These are phyloP conservation scores for Blumeria graminis DNA, from an alignment of 2,329 filamentous ascomycete genomes.

Conservation along the genomic window DNA sequence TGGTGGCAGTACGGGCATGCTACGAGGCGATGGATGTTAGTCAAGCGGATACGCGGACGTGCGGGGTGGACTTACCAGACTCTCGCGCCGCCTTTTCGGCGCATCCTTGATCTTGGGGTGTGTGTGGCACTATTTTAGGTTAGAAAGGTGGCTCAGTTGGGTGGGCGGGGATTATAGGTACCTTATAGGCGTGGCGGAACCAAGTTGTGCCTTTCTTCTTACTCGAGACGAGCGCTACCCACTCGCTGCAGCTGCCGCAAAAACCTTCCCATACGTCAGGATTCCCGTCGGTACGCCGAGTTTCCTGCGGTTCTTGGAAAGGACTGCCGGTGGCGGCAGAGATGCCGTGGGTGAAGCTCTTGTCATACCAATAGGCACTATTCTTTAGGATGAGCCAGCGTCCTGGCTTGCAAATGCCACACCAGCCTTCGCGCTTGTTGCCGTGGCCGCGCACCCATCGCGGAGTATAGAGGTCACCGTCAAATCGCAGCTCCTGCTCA, in stretches of 20 bases:
- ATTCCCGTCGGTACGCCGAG: slow-evolving; percentile 53
- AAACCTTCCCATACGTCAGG: slow-evolving; percentile 62
- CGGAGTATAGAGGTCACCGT: slow-evolving; percentile 63
- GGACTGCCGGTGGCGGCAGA: slow-evolving; percentile 57
- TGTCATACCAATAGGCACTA: slow-evolving; percentile 83
- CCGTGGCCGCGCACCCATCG: slow-evolving; percentile 67
- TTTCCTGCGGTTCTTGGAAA: slow-evolving; percentile 56
- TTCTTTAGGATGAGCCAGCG: slow-evolving; percentile 77
- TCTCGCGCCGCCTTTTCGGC: slow-evolving; percentile 40
- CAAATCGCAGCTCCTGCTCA: slow-evolving; percentile 56
- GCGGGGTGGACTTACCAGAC: slow-evolving; percentile 8
- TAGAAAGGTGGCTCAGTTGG: background rate
- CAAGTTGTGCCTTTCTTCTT: slow-evolving; percentile 59
- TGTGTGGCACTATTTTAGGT: slow-evolving; percentile 30
- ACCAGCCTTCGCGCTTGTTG: slow-evolving; percentile 77
- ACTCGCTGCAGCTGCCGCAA: slow-evolving; percentile 56
- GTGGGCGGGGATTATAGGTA: background rate
- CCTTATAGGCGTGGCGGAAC: background rate
- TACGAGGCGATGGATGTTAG: no score
- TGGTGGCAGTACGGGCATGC: no score
- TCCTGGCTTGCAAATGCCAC: slow-evolving; percentile 65
- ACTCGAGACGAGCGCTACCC: slow-evolving; percentile 59
- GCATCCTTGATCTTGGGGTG: slow-evolving; percentile 49
- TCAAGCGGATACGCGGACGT: no score
- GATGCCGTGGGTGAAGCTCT: slow-evolving; percentile 72